Base-by-base conservation (phyloP, 2,329 filamentous ascomycete species). In the Ustulina deusta region DNA sequence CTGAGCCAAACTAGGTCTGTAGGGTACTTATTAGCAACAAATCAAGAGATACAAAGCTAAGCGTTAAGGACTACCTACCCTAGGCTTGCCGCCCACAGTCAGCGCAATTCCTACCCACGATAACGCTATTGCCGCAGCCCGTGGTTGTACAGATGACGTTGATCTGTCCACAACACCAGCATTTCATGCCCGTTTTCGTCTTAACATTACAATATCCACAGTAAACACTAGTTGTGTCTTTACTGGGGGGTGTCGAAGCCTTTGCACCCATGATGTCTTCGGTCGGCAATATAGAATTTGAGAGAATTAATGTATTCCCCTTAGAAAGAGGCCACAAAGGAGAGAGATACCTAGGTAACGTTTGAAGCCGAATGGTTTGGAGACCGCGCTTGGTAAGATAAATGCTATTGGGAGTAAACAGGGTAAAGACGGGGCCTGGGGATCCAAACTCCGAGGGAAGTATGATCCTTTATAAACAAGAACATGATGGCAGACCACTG, bases 61-160 rank as follows among this genome's bases (percentile, higher is more conserved):
- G 22, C 2, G 4, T 36, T 49, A 13, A 6, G 9, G 9, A 34
- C n/a, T 17, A 38, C 42, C 5, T 60, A 60, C 57, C 32, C 27
- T 60, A 60, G 6, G 11, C 38, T 2, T n/a, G 7, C 20, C 29
- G 36, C 6, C 20, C 57, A 49, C 57, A 60, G 6, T 13, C 5
- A n/a, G 44, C n/a, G 22, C 57, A 60, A 5, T 2, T 27, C 1
- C 17, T 36, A 29, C 57, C 57, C 57, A 49, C 49, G 11, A 60
- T 29, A 27, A 49, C 42, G 32, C 5, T 49, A 1, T 11, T 36
- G 7, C 1, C 2, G 20, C 57, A 60, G 6, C 7, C 6, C 0
- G 25, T 25, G 5, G 25, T 27, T 9, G 32, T 5, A 38, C 57
- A 60, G 2, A 3, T 11, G 44, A 60, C n/a, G 15, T n/a, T 60